Percentiles rank a stretch among this genome's conserved stretches.
Evolutionary conservation across 2,329 filamentous ascomycete genomes (phyloP).

Genomic region (Clonostachys solani): DNA sequence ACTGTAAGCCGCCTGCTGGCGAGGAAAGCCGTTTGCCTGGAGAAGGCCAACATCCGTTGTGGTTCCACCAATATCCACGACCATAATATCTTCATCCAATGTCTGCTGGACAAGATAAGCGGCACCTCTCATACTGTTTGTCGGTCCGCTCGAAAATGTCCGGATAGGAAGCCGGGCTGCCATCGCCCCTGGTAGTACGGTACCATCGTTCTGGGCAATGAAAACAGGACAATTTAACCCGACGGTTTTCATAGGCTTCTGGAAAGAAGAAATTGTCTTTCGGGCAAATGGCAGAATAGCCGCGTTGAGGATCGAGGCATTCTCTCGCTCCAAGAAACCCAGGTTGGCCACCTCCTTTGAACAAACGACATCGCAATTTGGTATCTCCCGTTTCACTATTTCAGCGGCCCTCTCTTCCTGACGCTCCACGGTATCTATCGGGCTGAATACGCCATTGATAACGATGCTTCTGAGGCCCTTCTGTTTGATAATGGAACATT

Average conservation of each 20-base stretch:
- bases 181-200: conserved; percentile 46
- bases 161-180: conserved; percentile 54
- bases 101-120: conserved; percentile 49
- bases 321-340: conserved; percentile 58
- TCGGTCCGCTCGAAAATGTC: conserved; percentile 59
- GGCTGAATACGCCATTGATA: conserved; percentile 45
- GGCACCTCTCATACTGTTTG: conserved; percentile 60
- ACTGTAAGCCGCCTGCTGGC: conserved; percentile 58
- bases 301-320: conserved; percentile 61
- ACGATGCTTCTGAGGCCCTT: conserved; percentile 43
- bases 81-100: conserved; percentile 34
- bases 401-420: conserved; percentile 44
- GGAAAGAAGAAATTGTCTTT: conserved; percentile 52
- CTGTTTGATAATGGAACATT: conserved; percentile 30
- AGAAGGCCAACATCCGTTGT: conserved; percentile 61
- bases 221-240: conserved; percentile 50
- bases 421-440: conserved; percentile 40
- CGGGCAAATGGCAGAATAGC: conserved; percentile 54
- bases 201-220: conserved; percentile 62
- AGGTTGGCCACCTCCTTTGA: conserved; percentile 48
- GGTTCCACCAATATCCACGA: conserved; percentile 64
- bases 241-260: conserved; percentile 43
- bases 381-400: conserved; percentile 32
- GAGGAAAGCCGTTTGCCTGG: conserved; percentile 57
- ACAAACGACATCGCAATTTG: conserved; percentile 39